Evolutionary conservation across 495 filamentous ascomycete species (phyloP), one percentile per base, ranked within the genome.

Genomic region (Pseudomonodictys pantanalensis): DNA sequence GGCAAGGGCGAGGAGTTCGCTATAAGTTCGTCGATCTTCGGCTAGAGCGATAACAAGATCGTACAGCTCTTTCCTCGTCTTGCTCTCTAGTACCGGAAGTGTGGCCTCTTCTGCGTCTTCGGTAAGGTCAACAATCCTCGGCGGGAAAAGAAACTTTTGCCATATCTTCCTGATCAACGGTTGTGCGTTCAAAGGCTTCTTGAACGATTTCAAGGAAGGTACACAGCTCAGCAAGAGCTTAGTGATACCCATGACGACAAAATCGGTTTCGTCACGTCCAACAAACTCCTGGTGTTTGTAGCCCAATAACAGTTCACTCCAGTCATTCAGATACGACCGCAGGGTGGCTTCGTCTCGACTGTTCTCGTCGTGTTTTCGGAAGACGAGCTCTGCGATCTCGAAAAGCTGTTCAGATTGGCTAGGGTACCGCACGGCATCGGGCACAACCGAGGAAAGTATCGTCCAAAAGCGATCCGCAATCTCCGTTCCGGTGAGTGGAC

Each of bases 101-200:
- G 25, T n/a, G 20, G 23, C n/a, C 2, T 53, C 39, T 20, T 39
- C 15, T 1, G 39, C 24, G 10, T 50, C 48, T 2, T 65, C 54
- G 20, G 52, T 23, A 1, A 59, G 48, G 24, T 68, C 50, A 3
- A 41, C 18, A 4, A 81, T 75, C 22, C 86, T 71, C 7, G 79
- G 79, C 0, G 84, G 87, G 64, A 91, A 92, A 0, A 95, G 79
- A 62, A 88, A 86, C 39, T 76, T 81, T 58, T 74, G 79, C 64
- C 91, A 86, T 15, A 93, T 71, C 12, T 73, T 73, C 47, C 80
- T 79, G 17, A 81, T 78, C 39, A 91, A 76, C 4, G 46, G 9
- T 6, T 52, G 54, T 25, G 45, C 56, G 30, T 64, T 49, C 17
- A 69, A 50, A 1, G 62, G 63, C 45, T 69, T 69, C 44, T 62